Conservation (phyloP, 345 rosid genomes). For the Moringa oleifera region DNA sequence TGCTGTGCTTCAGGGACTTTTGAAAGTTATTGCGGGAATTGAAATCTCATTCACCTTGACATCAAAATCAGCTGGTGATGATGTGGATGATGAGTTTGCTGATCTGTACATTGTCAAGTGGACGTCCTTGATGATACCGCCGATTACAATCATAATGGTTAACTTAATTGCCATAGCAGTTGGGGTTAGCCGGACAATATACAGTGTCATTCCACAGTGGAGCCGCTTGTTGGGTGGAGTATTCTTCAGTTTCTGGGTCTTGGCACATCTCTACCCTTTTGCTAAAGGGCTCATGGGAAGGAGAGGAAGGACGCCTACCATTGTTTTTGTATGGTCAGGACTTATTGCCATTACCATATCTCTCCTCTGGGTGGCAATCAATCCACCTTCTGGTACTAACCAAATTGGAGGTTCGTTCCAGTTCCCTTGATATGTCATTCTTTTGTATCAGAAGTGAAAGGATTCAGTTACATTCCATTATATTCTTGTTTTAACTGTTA, state of each 20-base stretch:
- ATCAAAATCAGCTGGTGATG: constrained; percentile 83
- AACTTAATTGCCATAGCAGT: constrained; percentile 90
- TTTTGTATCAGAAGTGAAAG: constrained; percentile 16
- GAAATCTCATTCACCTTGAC: constrained; percentile 94
- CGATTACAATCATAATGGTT: constrained; percentile 86
- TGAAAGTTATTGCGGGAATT: constrained; percentile 88
- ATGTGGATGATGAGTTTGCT: constrained; percentile 86
- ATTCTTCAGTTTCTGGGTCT: constrained; percentile 98
- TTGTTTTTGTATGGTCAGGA: constrained; percentile 97
- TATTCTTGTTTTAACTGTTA: constrained; percentile 14
- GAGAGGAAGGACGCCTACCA: constrained; percentile 94
- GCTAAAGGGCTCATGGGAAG: constrained; percentile 98
- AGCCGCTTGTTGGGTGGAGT: constrained; percentile 84
- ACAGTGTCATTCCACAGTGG: constrained; percentile 84
- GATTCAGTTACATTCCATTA: constrained; percentile 17
- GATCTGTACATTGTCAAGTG: constrained; percentile 82
- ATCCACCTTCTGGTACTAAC: constrained; percentile 62
- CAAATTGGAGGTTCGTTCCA: constrained; percentile 89
- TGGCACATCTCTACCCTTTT: constrained; percentile 97
- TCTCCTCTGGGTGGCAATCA: constrained; percentile 96
- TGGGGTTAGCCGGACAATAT: constrained; percentile 87
- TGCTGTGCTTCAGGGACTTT: constrained; percentile 87
- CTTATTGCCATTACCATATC: constrained; percentile 90
- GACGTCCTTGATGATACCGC: constrained; percentile 91
- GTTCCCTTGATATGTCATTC: constrained; percentile 62